A percentile compares a stretch with the other conserved stretches of the same genome.
phyloP scores from a whole-genome alignment of 345 rosid species.

The Sonneratia caseolaris region DNA sequence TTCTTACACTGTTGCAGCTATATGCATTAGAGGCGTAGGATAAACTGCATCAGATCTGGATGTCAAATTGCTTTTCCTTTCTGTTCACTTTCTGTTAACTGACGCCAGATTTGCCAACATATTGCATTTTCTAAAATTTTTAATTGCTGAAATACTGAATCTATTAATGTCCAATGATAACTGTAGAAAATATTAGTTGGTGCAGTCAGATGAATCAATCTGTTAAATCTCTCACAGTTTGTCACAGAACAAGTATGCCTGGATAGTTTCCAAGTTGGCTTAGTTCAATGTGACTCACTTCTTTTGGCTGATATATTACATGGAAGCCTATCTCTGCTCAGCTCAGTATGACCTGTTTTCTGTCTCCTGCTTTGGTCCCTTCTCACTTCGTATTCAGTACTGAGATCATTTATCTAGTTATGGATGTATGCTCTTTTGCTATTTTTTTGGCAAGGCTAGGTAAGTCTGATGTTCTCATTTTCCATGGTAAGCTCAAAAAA shows the following conservation, averaged over 20 bases:
- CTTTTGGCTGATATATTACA: too few relatives aligned
- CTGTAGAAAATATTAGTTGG: too few relatives aligned
- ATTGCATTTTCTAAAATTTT: too few relatives aligned
- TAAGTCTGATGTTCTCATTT: slow-evolving; percentile 8
- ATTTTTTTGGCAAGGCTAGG: neutral
- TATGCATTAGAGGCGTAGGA: neutral
- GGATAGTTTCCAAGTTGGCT: too few relatives aligned
- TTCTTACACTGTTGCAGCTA: neutral
- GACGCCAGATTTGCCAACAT: neutral
- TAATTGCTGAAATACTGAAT: too few relatives aligned
- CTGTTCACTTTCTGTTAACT: too few relatives aligned
- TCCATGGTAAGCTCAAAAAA: slow-evolving; percentile 59
- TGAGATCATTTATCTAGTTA: neutral
- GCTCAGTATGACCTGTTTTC: neutral
- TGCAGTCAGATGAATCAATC: too few relatives aligned
- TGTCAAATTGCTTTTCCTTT: neutral
- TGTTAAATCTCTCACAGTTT: too few relatives aligned
- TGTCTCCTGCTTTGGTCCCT: neutral
- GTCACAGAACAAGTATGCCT: too few relatives aligned
- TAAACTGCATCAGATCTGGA: neutral
- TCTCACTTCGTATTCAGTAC: neutral
- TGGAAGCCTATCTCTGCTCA: too few relatives aligned
- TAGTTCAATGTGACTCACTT: too few relatives aligned
- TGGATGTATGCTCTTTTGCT: neutral
- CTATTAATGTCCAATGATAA: too few relatives aligned